Conservation (phyloP, 306 rosid genomes). For the Ormosia emarginata region DNA sequence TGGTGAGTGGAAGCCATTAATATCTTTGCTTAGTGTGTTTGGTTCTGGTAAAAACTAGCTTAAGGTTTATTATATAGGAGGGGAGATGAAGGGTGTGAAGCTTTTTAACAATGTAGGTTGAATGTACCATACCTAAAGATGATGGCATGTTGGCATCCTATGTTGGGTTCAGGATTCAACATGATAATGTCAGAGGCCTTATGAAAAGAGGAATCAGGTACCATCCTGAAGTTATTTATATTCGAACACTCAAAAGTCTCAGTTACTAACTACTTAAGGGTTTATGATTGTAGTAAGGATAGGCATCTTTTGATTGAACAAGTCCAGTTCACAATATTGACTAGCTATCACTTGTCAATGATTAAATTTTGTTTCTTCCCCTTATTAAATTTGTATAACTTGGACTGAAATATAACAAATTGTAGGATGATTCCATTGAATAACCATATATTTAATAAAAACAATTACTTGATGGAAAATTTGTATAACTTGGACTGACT, state of each 20-base stretch:
- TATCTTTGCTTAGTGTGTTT: too few species aligned
- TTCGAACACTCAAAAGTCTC: not conserved
- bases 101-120: constrained; percentile 84
- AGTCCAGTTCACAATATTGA: not conserved
- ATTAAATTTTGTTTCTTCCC: not conserved
- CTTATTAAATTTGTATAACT: not conserved
- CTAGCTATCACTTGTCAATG: not conserved
- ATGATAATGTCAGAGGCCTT: constrained; percentile 99
- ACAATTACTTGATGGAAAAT: not conserved
- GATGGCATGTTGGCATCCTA: constrained; percentile 81
- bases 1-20: too few species aligned
- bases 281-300: not conserved
- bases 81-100: too few species aligned
- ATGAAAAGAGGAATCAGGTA: constrained; percentile 99
- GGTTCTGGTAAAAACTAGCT: too few species aligned
- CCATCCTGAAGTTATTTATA: constrained; percentile 77
- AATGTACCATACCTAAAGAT: constrained; percentile 92
- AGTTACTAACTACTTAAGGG: not conserved
- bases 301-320: constrained; percentile 1
- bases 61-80: too few species aligned
- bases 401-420: not conserved
- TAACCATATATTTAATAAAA: not conserved
- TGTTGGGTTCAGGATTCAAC: constrained; percentile 89
- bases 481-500: too few species aligned
- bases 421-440: not conserved